Evolutionary conservation across 2,329 filamentous ascomycete genomes (phyloP).

Genomic region (Monosporascus sp.): DNA sequence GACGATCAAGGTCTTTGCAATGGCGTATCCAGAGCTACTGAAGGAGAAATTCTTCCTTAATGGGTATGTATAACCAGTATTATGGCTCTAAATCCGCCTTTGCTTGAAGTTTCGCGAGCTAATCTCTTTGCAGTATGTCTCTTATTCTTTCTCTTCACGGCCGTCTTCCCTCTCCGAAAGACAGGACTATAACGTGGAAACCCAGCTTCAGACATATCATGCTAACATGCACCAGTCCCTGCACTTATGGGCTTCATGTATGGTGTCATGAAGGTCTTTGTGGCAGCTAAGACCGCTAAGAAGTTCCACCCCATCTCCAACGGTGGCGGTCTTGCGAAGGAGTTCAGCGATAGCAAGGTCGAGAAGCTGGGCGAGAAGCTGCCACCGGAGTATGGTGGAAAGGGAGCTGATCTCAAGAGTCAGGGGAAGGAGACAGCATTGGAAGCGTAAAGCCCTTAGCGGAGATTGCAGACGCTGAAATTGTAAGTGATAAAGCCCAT

Average conservation of each 20-base stretch:
- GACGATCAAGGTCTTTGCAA: constrained; percentile 75
- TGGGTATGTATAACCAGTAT: constrained; percentile 1
- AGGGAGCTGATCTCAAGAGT: constrained; percentile 41
- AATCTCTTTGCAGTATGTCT: neutral
- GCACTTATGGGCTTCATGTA: constrained; percentile 87
- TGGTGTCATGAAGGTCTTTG: constrained; percentile 67
- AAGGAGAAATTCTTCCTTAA: constrained; percentile 95
- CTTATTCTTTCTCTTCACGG: neutral
- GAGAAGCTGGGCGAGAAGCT: constrained; percentile 55
- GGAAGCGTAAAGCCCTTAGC: neutral
- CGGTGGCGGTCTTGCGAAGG: constrained; percentile 61
- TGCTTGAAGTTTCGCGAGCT: neutral
- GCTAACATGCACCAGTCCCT: constrained; percentile 48
- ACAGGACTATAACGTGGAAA: no score
- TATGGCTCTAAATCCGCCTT: neutral
- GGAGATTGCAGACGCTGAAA: neutral
- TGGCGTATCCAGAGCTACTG: constrained; percentile 83
- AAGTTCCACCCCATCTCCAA: constrained; percentile 76
- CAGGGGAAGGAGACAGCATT: constrained; percentile 21
- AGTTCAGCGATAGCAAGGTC: constrained; percentile 48
- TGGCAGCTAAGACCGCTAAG: constrained; percentile 67
- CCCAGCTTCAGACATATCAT: neutral
- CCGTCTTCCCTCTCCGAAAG: neutral
- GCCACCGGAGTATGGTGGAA: constrained; percentile 75
- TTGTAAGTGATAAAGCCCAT: neutral